These are phyloP conservation scores for Huntiella abstrusa DNA, from an alignment of 2,329 filamentous ascomycete genomes.

Conservation along the genomic window DNA sequence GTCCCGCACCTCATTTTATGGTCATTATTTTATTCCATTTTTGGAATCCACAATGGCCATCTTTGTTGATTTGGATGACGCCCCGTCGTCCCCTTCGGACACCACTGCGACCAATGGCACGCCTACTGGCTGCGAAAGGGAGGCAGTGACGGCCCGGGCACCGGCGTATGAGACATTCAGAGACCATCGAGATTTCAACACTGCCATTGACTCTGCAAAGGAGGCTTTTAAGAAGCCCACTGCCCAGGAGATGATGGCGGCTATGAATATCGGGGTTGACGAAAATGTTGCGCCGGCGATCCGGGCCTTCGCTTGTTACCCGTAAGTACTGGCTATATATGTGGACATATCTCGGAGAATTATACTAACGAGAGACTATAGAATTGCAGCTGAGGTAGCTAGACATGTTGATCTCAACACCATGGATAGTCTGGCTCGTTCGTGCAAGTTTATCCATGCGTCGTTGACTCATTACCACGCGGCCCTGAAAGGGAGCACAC, in stretches of 20 bases:
- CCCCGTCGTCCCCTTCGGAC: too few species aligned
- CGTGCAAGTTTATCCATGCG: slow-evolving; percentile 60
- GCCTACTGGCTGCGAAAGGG: too few species aligned
- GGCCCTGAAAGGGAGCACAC: slow-evolving; percentile 52
- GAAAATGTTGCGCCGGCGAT: slow-evolving; percentile 5
- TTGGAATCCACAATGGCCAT: slow-evolving; percentile 11
- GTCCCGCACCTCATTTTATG: too few species aligned
- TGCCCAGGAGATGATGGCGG: slow-evolving; percentile 6
- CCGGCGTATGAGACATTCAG: too few species aligned
- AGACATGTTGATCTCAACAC: slow-evolving; percentile 70
- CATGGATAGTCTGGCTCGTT: slow-evolving; percentile 63
- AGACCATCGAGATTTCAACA: neutral
- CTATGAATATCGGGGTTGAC: slow-evolving; percentile 9
- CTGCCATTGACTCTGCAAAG: neutral
- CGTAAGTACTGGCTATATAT: slow-evolving; percentile 14
- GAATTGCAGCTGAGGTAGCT: slow-evolving; percentile 59
- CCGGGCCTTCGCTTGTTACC: slow-evolving; percentile 20
- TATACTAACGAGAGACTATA: slow-evolving; percentile 20
- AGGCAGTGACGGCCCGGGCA: too few species aligned
- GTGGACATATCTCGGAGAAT: too few species aligned
- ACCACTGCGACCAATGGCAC: too few species aligned
- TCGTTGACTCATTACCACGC: slow-evolving; percentile 63
- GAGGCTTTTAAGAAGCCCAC: slow-evolving; percentile 8
- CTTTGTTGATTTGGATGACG: slow-evolving; percentile 14
- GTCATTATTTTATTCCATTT: too few species aligned